Evolutionary conservation across 1,284 basidiomycete genomes (phyloP), one percentile per base, ranked within the genome.

Genomic region (Singerocomus inundabilis): DNA sequence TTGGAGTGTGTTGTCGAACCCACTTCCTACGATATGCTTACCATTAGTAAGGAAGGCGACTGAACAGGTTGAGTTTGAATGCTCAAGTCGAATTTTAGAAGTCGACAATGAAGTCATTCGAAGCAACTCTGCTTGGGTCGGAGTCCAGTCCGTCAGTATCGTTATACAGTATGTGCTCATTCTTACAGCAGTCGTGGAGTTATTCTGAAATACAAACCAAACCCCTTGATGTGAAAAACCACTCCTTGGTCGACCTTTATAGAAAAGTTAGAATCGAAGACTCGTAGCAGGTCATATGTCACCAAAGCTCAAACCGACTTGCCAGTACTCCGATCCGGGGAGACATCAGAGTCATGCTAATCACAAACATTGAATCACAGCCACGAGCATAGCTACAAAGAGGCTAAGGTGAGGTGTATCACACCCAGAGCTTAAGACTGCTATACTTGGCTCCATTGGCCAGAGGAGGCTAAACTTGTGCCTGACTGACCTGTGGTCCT

Each of bases 21-120:
- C 54, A 10, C 54, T 54, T 5, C 42, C 54, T 3, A 54, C 35
- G 4, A 56, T 5, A 7, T 35, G 21, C 10, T 28, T 40, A n/a
- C 42, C 53, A 28, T 52, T 34, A 8, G 38, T 29, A 6, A 56
- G 54, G 26, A 54, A 56, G 2, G 32, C 15, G 11, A 40, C 36
- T 18, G 41, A 40, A 25, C 9, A 40, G 18, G 44, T 45, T n/a
- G 32, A 33, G 6, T 18, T 32, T 21, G 31, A 24, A n/a, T 5
- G 34, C 11, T 42, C 37, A 7, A 43, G 29, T 46, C 52, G 26
- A 0, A 50, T 33, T 11, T n/a, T 32, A 11, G 36, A 9, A 7
- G 8, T 21, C 6, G 25, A 18, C 12, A 25, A 11, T 12, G 41
- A 16, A 13, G 24, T 12, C 43, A 44, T 44, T 16, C 18, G 25